Conservation (phyloP, 345 rosid genomes). For the Hirschfeldia incana region DNA sequence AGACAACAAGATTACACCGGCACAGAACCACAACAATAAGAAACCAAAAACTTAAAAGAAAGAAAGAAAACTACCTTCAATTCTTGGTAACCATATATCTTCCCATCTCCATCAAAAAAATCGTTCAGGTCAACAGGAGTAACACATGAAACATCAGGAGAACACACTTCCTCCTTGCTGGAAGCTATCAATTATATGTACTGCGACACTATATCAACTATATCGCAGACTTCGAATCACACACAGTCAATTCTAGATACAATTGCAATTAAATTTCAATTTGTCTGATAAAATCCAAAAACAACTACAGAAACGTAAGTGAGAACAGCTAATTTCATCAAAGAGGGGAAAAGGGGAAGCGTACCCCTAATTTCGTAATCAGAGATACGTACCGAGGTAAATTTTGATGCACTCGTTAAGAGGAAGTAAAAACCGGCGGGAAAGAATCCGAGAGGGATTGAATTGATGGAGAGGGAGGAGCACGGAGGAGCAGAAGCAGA, state of each 20-base stretch:
- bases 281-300: background rate
- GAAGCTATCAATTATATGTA: constrained; percentile 55
- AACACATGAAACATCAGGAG: constrained; percentile 47
- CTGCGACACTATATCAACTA: too few species aligned
- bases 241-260: background rate
- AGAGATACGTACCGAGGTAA: constrained; percentile 59
- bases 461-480: too few species aligned
- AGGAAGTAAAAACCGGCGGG: too few species aligned
- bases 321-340: background rate
- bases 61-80: constrained; percentile 54
- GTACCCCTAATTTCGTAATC: constrained; percentile 12
- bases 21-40: background rate
- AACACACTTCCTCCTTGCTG: constrained; percentile 80
- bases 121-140: constrained; percentile 71
- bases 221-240: too few species aligned
- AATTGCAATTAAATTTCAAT: background rate
- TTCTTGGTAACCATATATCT: constrained; percentile 84
- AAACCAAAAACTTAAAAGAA: background rate
- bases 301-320: background rate
- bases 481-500: too few species aligned
- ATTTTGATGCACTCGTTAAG: constrained; percentile 78
- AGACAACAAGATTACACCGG: background rate
- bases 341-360: background rate
- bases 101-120: constrained; percentile 83
- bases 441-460: too few species aligned